These are phyloP conservation scores for Fusarium redolens DNA, from an alignment of 2,329 filamentous ascomycete species.

Conservation along the genomic window DNA sequence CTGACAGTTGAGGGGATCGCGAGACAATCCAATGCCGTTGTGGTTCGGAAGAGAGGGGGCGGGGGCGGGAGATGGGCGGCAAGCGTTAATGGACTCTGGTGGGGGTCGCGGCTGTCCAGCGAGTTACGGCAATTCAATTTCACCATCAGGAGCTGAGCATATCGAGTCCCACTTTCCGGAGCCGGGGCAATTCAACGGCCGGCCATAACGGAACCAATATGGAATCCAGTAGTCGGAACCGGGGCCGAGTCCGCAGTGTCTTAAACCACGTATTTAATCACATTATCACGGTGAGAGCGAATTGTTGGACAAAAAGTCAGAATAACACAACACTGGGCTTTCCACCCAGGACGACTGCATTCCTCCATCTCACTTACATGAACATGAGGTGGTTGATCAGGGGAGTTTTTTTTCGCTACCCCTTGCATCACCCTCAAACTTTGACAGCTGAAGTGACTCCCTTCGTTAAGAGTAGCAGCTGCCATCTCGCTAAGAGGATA, in stretches of 20 bases:
- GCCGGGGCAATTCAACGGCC: slow-evolving; percentile 19
- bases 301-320: not conserved
- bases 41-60: slow-evolving; percentile 35
- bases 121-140: slow-evolving; percentile 30
- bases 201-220: not conserved
- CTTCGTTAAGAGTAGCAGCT: not conserved
- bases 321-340: not conserved
- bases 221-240: slow-evolving; percentile 3
- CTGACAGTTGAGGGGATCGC: slow-evolving; percentile 22
- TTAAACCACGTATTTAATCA: not conserved
- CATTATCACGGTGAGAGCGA: not conserved
- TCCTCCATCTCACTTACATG: not conserved
- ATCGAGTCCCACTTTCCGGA: not conserved
- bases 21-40: slow-evolving; percentile 29
- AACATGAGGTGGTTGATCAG: not conserved
- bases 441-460: slow-evolving; percentile 18
- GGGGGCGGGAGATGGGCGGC: slow-evolving; percentile 28
- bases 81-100: slow-evolving; percentile 16
- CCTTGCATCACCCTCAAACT: not conserved
- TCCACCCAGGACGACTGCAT: not conserved
- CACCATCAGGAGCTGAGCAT: not conserved
- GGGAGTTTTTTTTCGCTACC: not conserved
- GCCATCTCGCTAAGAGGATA: not conserved
- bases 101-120: slow-evolving; percentile 21
- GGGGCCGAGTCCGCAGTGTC: slow-evolving; percentile 14